Evolutionary conservation across 352 stramenopile species (phyloP).

Genomic region (Globisporangium acanthophoron): DNA sequence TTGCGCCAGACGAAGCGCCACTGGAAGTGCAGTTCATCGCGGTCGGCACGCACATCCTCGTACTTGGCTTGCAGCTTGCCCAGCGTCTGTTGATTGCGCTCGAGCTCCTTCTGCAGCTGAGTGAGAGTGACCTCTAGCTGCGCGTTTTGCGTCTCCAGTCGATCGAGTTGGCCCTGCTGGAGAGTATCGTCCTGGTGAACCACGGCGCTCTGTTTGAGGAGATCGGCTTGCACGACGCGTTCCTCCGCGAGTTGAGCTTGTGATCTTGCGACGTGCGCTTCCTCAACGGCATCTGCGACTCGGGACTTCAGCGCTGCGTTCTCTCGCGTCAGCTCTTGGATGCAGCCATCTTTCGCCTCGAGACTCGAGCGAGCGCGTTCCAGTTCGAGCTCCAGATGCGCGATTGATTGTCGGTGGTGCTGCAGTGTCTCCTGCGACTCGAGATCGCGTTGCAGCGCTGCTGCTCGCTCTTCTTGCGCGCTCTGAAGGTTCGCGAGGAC

Average conservation of each 20-base stretch:
- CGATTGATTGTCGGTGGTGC: constrained; percentile 6
- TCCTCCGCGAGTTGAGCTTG: constrained; percentile 6
- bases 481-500: constrained; percentile 23
- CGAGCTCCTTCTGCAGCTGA: constrained; percentile 9
- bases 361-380: not conserved
- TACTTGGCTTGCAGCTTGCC: constrained; percentile 13
- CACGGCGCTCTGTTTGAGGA: not conserved
- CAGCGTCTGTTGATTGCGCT: constrained; percentile 12
- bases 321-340: constrained; percentile 2
- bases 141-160: not conserved
- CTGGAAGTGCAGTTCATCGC: constrained; percentile 30
- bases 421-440: constrained; percentile 1
- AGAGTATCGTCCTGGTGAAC: not conserved
- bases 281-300: constrained; percentile 4
- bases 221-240: not conserved
- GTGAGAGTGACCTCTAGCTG: constrained; percentile 7
- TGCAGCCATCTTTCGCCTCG: not conserved
- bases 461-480: constrained; percentile 12
- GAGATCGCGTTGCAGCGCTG: not conserved
- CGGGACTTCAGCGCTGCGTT: constrained; percentile 3
- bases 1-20: constrained; percentile 29
- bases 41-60: constrained; percentile 16
- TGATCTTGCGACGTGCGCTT: constrained; percentile 1
- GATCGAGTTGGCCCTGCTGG: not conserved
- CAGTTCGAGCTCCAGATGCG: constrained; percentile 3